Evolutionary conservation across 1,284 basidiomycete species (phyloP), one percentile per base, ranked within the genome.

Genomic region (Heterobasidion irregulare): DNA sequence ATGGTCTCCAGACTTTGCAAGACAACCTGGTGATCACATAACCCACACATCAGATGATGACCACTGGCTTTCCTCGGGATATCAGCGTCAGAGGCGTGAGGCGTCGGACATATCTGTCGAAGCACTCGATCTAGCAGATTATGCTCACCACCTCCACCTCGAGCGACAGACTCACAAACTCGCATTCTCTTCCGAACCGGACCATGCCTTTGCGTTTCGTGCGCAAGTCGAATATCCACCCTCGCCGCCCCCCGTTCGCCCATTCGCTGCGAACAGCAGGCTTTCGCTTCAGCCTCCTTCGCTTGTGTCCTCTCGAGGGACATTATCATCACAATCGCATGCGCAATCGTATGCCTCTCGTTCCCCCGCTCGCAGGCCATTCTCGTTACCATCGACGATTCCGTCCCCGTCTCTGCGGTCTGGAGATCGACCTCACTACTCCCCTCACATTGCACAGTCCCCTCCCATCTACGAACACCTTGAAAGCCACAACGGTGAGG

Each of bases 121-220:
- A 64, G 83, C 83, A 2, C 74, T 86, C 55, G 84, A 87, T 68
- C 74, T 87, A 19, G 83, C 83, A 43, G 84, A 85, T 65, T 87
- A 86, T 66, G 74, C 82, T 8, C 70, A 65, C 58, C 38, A 41
- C 38, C 38, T 41, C 10, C 12, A n/a, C n/a, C 38, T 10, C n/a
- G 38, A n/a, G 5, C 38, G 38, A 41, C 38, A 41, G 38, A 79
- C 77, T 33, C 70, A 85, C 32, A 63, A 65, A 60, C 46, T 64
- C 65, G 62, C 67, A 36, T 16, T 52, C 35, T 57, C 50, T 8
- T 7, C 18, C n/a, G 49, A 7, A 35, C 16, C 33, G 32, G n/a
- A 36, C 13, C 15, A 41, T 41, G 10, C 10, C n/a, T 41, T 41
- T 41, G 38, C 38, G n/a, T 41, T 84, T 34, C 62, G 65, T 58